Evolutionary conservation across 2,329 filamentous ascomycete species (phyloP), one percentile per base, ranked within the genome.

Genomic region (Pestalotiopsis sp.): DNA sequence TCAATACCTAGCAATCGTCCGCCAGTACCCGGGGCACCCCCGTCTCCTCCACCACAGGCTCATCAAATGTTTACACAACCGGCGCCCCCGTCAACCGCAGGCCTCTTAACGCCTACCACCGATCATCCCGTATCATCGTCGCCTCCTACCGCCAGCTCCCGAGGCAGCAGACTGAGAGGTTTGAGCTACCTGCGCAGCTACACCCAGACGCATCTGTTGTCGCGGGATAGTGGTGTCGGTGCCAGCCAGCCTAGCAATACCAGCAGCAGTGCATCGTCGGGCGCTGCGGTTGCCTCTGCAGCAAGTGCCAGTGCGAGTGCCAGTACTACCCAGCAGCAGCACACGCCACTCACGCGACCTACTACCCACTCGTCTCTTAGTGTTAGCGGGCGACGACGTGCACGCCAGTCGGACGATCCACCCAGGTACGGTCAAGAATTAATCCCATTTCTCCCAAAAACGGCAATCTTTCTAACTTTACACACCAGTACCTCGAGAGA

Each of bases 41-140:
- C 39, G 59, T 62, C 59, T 36, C 59, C 59, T 38, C 59, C 57
- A 59, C 23, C 13, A 39, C 59, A 62, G 49, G 59, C 27, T 62
- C 59, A 62, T 49, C 65, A 75, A 74, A 78, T 77, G 76, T 71
- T 77, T 70, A 75, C 75, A 62, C 73, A 75, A 67, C 72, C 76
- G 69, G 72, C 74, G 70, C 72, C 74, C 27, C 69, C 75, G 71
- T 73, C 76, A 39, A 70, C 76, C 49, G 68, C 76, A 72, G 72
- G 73, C 64, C 59, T 76, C 68, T 73, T 76, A 72, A 72, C 75
- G 70, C 73, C 75, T 70, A 71, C 75, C 66, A 55, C 75, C 64
- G 74, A 73, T 36, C 31, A 36, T 67, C 69, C 72, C 65, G 66
- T 74, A 63, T 71, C 73, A 62, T 69, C 74, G 67, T 39, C 69